These are phyloP conservation scores for Phaeotremella fagi DNA, from an alignment of 768 basidiomycete species.

Conservation along the genomic window DNA sequence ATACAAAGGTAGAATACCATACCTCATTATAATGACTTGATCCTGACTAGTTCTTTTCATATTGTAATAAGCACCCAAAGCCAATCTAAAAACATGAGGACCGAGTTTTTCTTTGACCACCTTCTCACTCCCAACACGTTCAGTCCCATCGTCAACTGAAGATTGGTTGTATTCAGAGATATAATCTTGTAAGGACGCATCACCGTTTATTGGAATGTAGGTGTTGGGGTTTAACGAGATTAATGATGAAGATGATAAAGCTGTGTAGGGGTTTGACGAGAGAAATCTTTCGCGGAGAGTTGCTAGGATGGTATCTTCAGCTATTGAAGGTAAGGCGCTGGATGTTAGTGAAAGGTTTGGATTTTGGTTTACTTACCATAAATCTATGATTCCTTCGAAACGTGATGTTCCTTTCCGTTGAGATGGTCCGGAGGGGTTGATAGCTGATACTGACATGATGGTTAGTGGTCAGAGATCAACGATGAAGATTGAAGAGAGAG, in stretches of 20 bases:
- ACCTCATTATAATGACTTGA: conserved; percentile 83
- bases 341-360: neutral
- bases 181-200: conserved; percentile 78
- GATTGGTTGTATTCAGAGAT: conserved; percentile 73
- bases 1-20: conserved; percentile 46
- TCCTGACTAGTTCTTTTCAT: conserved; percentile 92
- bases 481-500: neutral
- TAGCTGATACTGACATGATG: neutral
- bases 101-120: conserved; percentile 57
- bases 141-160: conserved; percentile 50
- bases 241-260: conserved; percentile 56
- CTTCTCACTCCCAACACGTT: conserved; percentile 18
- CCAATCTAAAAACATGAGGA: conserved; percentile 89
- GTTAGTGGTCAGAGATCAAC: neutral
- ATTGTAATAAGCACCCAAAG: conserved; percentile 89
- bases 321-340: conserved; percentile 37
- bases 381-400: conserved; percentile 32
- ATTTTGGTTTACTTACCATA: conserved; percentile 23
- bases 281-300: conserved; percentile 48
- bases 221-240: conserved; percentile 93
- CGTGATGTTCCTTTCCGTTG: conserved; percentile 9
- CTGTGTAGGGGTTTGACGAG: conserved; percentile 43
- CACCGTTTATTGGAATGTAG: conserved; percentile 75
- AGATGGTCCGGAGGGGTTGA: neutral
- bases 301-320: conserved; percentile 45